These are phyloP conservation scores for Periglandula ipomoeae DNA, from an alignment of 2,329 filamentous ascomycete genomes.

Conservation along the genomic window DNA sequence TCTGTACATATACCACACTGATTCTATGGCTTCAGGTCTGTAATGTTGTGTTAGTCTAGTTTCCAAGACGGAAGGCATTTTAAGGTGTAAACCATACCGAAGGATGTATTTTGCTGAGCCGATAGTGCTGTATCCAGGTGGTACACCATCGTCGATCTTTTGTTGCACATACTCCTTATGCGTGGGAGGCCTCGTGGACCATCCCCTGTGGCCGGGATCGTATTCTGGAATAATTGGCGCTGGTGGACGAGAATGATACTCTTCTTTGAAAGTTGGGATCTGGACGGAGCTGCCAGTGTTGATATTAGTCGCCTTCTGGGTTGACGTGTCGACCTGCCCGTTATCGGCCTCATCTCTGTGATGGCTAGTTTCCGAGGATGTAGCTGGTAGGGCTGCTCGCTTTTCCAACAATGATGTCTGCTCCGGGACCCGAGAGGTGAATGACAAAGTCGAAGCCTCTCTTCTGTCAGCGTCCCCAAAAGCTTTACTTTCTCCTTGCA, in stretches of 20 bases:
- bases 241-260: background rate
- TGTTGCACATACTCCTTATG: slow-evolving; percentile 45
- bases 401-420: slow-evolving; percentile 8
- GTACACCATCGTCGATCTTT: slow-evolving; percentile 36
- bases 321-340: background rate
- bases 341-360: slow-evolving; percentile 16
- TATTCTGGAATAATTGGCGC: background rate
- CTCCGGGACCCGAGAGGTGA: background rate
- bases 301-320: slow-evolving; percentile 2
- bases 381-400: slow-evolving; percentile 10
- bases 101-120: slow-evolving; percentile 46
- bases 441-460: background rate
- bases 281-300: background rate
- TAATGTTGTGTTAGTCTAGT: no score
- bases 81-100: no score
- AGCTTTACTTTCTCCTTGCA: background rate
- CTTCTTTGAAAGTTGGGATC: background rate
- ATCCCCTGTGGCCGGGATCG: background rate
- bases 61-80: no score
- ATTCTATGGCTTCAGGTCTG: slow-evolving; percentile 80
- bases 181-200: slow-evolving; percentile 29
- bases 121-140: slow-evolving; percentile 41
- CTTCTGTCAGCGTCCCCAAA: background rate
- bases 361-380: slow-evolving; percentile 19
- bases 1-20: slow-evolving; percentile 82